These are phyloP conservation scores for Galerina sulciceps DNA, from an alignment of 768 basidiomycete genomes.

Conservation along the genomic window DNA sequence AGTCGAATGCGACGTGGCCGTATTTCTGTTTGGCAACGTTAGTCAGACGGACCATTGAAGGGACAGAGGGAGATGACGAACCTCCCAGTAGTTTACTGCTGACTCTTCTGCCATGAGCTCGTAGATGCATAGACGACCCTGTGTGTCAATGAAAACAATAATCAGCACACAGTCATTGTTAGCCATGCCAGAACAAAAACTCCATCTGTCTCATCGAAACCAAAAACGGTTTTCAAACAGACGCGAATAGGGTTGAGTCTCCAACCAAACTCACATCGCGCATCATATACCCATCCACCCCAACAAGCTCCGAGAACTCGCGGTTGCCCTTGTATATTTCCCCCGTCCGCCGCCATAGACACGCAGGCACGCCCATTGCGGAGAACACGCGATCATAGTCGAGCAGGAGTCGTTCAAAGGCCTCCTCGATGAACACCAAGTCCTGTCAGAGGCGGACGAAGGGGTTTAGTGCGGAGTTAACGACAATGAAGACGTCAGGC, in stretches of 20 bases:
- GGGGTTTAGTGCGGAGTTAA: constrained; percentile 17
- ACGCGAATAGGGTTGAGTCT: background rate
- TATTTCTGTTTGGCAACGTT: constrained; percentile 71
- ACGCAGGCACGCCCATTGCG: constrained; percentile 97
- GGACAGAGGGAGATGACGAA: constrained; percentile 25
- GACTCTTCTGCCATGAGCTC: constrained; percentile 98
- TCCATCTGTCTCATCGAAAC: no score
- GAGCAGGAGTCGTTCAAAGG: constrained; percentile 91
- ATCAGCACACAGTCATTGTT: background rate
- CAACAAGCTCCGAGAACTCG: constrained; percentile 90
- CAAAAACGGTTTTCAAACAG: no score
- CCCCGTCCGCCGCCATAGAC: constrained; percentile 94
- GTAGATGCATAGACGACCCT: constrained; percentile 94
- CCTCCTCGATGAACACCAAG: constrained; percentile 97
- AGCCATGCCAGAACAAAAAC: background rate
- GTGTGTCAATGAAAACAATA: background rate
- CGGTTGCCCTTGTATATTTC: constrained; percentile 99
- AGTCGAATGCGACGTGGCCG: constrained; percentile 90
- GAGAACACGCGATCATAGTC: constrained; percentile 95
- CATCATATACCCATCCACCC: constrained; percentile 85
- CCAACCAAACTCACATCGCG: constrained; percentile 63
- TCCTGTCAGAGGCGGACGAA: constrained; percentile 51
- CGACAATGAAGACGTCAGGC: constrained; percentile 17
- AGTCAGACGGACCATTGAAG: background rate
- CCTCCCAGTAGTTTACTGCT: constrained; percentile 98